Evolutionary conservation across 305 asterid genomes (phyloP).

Genomic region (Fraxinus xanthoxyloides): DNA sequence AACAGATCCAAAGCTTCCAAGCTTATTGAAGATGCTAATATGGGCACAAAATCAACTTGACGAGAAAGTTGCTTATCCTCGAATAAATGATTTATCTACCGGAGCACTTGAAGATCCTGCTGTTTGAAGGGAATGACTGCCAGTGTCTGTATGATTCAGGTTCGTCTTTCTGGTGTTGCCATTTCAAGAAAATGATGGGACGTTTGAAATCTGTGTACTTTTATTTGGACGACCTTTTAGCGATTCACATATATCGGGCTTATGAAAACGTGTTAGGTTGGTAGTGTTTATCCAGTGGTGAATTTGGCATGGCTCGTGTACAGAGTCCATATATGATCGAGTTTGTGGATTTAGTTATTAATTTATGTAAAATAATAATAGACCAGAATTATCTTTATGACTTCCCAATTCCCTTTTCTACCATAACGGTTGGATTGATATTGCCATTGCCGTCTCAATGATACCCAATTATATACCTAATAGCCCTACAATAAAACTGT

Average conservation of each 20-base stretch:
- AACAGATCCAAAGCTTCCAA: slow-evolving; percentile 89
- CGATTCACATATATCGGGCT: slow-evolving; percentile 4
- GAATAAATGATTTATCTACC: slow-evolving; percentile 65
- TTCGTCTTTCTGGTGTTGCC: slow-evolving; percentile 2
- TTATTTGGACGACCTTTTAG: slow-evolving; percentile 7
- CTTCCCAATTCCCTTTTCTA: not conserved
- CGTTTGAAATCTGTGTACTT: slow-evolving; percentile 16
- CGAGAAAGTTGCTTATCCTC: slow-evolving; percentile 77
- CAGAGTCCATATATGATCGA: not conserved
- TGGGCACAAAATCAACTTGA: slow-evolving; percentile 85
- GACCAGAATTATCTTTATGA: not conserved
- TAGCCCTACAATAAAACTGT: not conserved
- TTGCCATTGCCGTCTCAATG: not conserved
- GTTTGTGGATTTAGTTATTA: slow-evolving; percentile 13
- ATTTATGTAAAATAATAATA: not conserved
- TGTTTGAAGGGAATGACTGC: slow-evolving; percentile 26
- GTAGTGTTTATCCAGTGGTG: not conserved
- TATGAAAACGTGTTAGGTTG: slow-evolving; percentile 5
- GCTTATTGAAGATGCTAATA: slow-evolving; percentile 77
- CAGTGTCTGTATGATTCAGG: not conserved
- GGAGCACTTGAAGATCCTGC: slow-evolving; percentile 72
- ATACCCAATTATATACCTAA: not conserved
- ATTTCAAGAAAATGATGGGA: slow-evolving; percentile 2
- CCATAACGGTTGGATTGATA: not conserved
- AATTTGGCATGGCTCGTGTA: not conserved